Conservation (phyloP, 1,284 basidiomycete genomes). For the Ceratobasidium sp. region DNA sequence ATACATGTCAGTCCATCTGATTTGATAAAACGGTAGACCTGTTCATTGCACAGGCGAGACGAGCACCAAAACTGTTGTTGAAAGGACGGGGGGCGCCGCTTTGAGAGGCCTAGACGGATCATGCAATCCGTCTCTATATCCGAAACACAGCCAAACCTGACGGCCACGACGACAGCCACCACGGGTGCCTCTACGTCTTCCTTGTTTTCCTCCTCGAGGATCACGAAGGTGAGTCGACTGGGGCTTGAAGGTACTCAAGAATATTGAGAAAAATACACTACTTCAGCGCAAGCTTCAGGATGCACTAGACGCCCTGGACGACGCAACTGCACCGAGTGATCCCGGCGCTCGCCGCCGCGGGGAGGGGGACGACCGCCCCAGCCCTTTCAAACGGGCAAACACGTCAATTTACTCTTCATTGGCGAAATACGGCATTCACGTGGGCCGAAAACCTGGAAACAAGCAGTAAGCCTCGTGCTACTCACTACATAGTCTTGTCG, state of each 20-base stretch:
- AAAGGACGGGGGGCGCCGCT: slow-evolving; percentile 6
- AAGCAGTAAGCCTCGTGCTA: slow-evolving; percentile 55
- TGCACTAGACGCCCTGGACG: slow-evolving; percentile 46
- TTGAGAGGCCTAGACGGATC: slow-evolving; percentile 3
- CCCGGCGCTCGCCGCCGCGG: slow-evolving; percentile 21
- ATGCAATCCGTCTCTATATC: slow-evolving; percentile 29
- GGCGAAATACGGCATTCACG: slow-evolving; percentile 68
- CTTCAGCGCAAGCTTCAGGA: slow-evolving; percentile 46
- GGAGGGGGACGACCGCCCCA: slow-evolving; percentile 26
- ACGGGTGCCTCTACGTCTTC: slow-evolving; percentile 28
- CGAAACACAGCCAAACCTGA: slow-evolving; percentile 12
- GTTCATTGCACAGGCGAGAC: background rate
- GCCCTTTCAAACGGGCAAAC: slow-evolving; percentile 58
- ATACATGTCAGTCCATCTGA: slow-evolving; percentile 3
- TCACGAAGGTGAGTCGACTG: slow-evolving; percentile 27
- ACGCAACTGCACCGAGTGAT: slow-evolving; percentile 39
- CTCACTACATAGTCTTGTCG: slow-evolving; percentile 45
- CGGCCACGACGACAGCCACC: slow-evolving; percentile 23
- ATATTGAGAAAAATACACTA: background rate
- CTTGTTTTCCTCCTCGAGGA: slow-evolving; percentile 36
- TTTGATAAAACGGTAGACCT: background rate
- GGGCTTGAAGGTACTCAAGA: background rate
- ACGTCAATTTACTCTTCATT: slow-evolving; percentile 73
- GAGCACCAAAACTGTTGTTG: slow-evolving; percentile 1
- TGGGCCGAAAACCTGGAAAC: slow-evolving; percentile 53